Base-by-base conservation (phyloP, 208 protist genomes). In the Acanthamoeba healyi region DNA sequence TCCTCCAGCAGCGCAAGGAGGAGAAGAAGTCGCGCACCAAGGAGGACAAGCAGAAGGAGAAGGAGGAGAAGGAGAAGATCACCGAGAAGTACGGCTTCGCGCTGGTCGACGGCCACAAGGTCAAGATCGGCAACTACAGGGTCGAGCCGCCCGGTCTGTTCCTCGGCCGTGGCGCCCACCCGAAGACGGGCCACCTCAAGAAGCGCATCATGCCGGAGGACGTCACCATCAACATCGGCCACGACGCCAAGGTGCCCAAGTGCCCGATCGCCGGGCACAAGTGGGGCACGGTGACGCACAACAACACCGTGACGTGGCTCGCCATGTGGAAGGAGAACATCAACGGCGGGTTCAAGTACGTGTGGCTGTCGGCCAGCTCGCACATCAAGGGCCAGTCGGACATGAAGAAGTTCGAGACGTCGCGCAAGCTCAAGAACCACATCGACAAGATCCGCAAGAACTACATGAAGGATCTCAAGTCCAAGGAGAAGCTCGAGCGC, bases 91-190 rank as follows among this genome's bases (percentile, higher is more conserved):
- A 98, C 95, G 96, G 97, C 81, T 99, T 87, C 92, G 98, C 98
- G 90, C 58, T 99, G 0, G 98, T 99, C 95, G 98, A 99, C 95
- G 99, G 99, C 14, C 95, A 97, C 26, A 97, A 98, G 94, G 97
- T 99, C 95, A 98, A 98, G 96, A 63, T 99, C 93, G 99, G 98
- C 81, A 99, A 99, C 95, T 99, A 99, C 94, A 97, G 97, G 46
- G 98, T 99, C 22, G 99, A 99, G 96, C 98, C 99, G 49, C 99
- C 99, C 22, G 99, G 99, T 14, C 96, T 99, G 1, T 99, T 99
- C 96, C 98, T 98, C 54, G 99, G 99, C 17, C 98, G 99, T 95
- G 99, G 99, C 65, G 96, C 98, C 77, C 99, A 99, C 96, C 99
- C 99, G 19, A 97, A 98, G 94, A 98, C 97, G 95, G 99, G 99